phyloP scores from a whole-genome alignment of 768 basidiomycete species.

The Polyporus arcularius region DNA sequence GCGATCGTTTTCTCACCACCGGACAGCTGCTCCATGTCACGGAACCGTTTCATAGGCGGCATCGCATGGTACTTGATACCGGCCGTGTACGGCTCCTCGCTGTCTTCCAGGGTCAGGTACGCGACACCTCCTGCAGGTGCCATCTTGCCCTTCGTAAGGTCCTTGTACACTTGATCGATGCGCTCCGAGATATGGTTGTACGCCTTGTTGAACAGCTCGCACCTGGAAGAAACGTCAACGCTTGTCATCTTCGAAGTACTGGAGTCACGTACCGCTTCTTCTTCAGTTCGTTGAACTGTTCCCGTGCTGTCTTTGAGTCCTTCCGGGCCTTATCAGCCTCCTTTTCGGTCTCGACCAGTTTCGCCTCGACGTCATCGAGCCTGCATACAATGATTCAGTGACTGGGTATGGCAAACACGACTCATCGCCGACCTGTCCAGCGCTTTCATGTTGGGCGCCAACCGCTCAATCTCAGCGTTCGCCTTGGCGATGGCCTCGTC shows the following conservation, averaged over 20 bases:
- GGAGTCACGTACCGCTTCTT: slow-evolving; percentile 57
- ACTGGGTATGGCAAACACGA: not conserved
- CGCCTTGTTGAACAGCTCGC: slow-evolving; percentile 91
- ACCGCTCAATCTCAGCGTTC: slow-evolving; percentile 80
- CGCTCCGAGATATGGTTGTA: slow-evolving; percentile 94
- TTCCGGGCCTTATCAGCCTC: slow-evolving; percentile 92
- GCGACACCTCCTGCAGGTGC: slow-evolving; percentile 96
- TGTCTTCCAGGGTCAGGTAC: slow-evolving; percentile 94
- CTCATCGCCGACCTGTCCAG: slow-evolving; percentile 68
- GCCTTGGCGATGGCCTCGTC: slow-evolving; percentile 74
- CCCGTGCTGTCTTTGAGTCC: slow-evolving; percentile 87
- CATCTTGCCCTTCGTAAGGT: slow-evolving; percentile 93
- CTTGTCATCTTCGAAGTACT: not conserved
- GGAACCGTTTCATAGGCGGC: slow-evolving; percentile 99
- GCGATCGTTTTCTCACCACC: slow-evolving; percentile 99
- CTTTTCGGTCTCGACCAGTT: slow-evolving; percentile 84
- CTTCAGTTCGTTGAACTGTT: slow-evolving; percentile 88
- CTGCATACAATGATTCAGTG: slow-evolving; percentile 35
- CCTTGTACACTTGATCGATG: slow-evolving; percentile 97
- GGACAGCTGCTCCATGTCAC: slow-evolving; percentile 98
- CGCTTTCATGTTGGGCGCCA: slow-evolving; percentile 97
- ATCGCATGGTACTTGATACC: slow-evolving; percentile 99
- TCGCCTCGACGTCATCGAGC: slow-evolving; percentile 81
- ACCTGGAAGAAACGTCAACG: slow-evolving; percentile 36
- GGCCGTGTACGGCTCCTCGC: slow-evolving; percentile 85